phyloP scores from a whole-genome alignment of 371 early-diverging fungal species.

The Parasitella parasitica region DNA sequence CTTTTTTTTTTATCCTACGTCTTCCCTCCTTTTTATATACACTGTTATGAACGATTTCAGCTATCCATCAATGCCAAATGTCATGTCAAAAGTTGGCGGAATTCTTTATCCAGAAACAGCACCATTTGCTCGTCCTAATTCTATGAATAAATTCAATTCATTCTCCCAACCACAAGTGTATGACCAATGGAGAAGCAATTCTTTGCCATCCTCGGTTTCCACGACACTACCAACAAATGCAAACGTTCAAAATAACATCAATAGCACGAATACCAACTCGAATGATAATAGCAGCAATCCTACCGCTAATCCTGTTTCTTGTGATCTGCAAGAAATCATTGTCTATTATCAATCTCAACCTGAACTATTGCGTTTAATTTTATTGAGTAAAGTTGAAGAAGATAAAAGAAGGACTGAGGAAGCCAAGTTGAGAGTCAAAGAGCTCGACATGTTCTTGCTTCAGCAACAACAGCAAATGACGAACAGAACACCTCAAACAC shows the following conservation, averaged over 20 bases:
- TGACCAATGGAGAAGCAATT: slow-evolving; percentile 14
- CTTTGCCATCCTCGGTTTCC: neutral
- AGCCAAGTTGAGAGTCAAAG: slow-evolving; percentile 48
- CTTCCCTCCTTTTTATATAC: neutral
- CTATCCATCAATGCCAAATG: slow-evolving; percentile 12
- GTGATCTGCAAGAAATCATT: slow-evolving; percentile 57
- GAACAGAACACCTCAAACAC: slow-evolving; percentile 5
- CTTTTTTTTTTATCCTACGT: slow-evolving; percentile 4
- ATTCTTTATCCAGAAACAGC: slow-evolving; percentile 6
- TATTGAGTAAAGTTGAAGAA: slow-evolving; percentile 65
- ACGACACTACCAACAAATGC: neutral
- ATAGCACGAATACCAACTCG: neutral
- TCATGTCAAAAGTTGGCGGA: slow-evolving; percentile 5
- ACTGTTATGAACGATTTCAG: slow-evolving; percentile 17
- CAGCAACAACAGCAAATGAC: slow-evolving; percentile 35
- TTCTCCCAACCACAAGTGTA: slow-evolving; percentile 9
- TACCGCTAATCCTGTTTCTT: slow-evolving; percentile 19
- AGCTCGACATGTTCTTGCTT: slow-evolving; percentile 37
- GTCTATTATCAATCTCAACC: slow-evolving; percentile 58
- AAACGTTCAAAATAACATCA: neutral
- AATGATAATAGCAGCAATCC: neutral
- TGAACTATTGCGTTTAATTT: slow-evolving; percentile 58
- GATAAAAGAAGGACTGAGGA: slow-evolving; percentile 59
- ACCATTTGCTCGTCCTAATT: neutral
- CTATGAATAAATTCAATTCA: neutral